Conservation (phyloP, 805 yeast genomes). For the Suhomyces sp. region DNA sequence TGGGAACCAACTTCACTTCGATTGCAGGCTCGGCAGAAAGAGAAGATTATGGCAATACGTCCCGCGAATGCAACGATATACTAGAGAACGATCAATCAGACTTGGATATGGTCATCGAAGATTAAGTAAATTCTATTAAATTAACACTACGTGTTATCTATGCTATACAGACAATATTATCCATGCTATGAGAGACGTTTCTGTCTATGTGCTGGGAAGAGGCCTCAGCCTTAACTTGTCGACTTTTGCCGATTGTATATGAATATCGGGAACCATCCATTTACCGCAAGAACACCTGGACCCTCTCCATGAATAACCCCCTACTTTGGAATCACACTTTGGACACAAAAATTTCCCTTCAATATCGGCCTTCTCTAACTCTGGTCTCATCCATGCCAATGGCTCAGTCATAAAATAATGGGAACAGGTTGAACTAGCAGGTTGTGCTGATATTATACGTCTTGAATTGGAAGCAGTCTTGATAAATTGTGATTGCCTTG, state of each 20-base stretch:
- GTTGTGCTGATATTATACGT: conserved; percentile 55
- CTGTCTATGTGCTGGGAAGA: neutral
- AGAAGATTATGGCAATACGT: neutral
- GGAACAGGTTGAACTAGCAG: conserved; percentile 64
- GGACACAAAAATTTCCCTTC: conserved; percentile 90
- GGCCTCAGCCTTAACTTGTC: conserved; percentile 36
- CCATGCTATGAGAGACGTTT: neutral
- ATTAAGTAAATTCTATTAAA: neutral
- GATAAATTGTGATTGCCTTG: conserved; percentile 63
- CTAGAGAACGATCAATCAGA: conserved; percentile 30
- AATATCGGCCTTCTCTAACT: conserved; percentile 65
- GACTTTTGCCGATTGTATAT: conserved; percentile 74
- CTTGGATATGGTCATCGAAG: conserved; percentile 46
- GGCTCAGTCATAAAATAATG: conserved; percentile 84
- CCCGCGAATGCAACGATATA: conserved; percentile 4
- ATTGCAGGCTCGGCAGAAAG: conserved; percentile 10
- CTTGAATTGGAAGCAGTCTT: conserved; percentile 61
- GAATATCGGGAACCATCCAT: conserved; percentile 93
- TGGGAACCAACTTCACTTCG: conserved; percentile 16
- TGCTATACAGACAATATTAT: neutral
- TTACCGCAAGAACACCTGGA: conserved; percentile 90
- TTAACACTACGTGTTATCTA: neutral
- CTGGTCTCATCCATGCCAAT: conserved; percentile 84
- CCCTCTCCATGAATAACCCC: conserved; percentile 94
- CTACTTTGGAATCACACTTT: conserved; percentile 79